Percentiles rank a stretch among this genome's conserved stretches.
phyloP scores from a whole-genome alignment of 2,329 filamentous ascomycete genomes.

The Aspergillus glaucus region DNA sequence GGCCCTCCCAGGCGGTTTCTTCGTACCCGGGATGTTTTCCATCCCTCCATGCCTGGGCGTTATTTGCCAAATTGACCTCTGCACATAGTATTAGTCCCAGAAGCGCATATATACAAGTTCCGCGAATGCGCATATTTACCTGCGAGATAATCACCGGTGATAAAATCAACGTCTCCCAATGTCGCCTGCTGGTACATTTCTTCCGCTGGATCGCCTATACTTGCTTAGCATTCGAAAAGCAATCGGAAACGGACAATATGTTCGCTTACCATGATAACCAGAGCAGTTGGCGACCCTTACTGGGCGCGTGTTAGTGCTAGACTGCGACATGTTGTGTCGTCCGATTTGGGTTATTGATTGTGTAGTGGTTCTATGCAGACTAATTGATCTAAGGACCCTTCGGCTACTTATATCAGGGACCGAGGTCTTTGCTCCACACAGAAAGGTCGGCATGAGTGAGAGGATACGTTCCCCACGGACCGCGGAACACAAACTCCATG shows the following conservation, averaged over 20 bases:
- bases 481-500: no score
- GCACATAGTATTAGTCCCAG: not conserved
- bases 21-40: conserved; percentile 42
- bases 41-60: conserved; percentile 35
- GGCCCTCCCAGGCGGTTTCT: conserved; percentile 45
- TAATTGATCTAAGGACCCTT: no score
- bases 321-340: not conserved
- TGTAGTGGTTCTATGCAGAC: not conserved
- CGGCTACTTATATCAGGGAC: no score
- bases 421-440: no score
- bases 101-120: conserved; percentile 10
- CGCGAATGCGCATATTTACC: conserved; percentile 21
- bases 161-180: conserved; percentile 42
- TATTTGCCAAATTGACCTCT: conserved; percentile 44
- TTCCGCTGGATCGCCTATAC: conserved; percentile 25
- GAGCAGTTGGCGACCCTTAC: conserved; percentile 31
- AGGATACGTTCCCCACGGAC: no score
- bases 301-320: conserved; percentile 11
- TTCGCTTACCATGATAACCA: conserved; percentile 19
- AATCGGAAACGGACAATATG: not conserved
- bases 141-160: conserved; percentile 50
- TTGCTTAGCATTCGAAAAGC: not conserved
- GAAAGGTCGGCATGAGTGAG: no score
- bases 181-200: conserved; percentile 34
- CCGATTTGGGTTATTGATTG: not conserved